Evolutionary conservation across 345 rosid genomes (phyloP).

Genomic region (Citrus sp.): DNA sequence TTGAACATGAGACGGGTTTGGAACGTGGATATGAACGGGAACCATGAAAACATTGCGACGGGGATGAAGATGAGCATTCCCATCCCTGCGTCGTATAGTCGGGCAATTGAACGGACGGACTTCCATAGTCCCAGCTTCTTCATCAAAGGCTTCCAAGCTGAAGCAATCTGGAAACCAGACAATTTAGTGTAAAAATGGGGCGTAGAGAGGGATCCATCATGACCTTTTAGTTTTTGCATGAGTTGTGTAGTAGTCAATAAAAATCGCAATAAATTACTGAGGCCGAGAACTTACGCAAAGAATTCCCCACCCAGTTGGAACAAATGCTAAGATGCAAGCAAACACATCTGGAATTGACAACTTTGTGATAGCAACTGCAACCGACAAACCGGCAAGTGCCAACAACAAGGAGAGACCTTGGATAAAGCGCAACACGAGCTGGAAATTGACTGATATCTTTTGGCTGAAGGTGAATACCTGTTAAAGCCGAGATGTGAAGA

Average conservation of each 20-base stretch:
- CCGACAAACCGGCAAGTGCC: slow-evolving; percentile 68
- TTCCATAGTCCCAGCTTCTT: slow-evolving; percentile 82
- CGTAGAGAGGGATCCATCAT: neutral
- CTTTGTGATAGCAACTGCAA: slow-evolving; percentile 43
- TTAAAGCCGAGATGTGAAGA: slow-evolving; percentile 7
- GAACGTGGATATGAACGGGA: slow-evolving; percentile 94
- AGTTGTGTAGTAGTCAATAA: neutral
- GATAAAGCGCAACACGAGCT: slow-evolving; percentile 81
- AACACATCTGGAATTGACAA: slow-evolving; percentile 68
- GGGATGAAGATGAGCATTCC: slow-evolving; percentile 93
- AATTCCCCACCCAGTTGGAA: slow-evolving; percentile 97
- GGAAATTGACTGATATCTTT: slow-evolving; percentile 93
- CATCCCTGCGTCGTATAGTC: slow-evolving; percentile 89
- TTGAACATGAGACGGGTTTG: slow-evolving; percentile 82
- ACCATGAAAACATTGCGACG: slow-evolving; percentile 83
- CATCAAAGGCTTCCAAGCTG: slow-evolving; percentile 87
- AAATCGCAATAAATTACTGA: neutral
- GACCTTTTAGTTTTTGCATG: neutral
- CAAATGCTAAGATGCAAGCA: slow-evolving; percentile 77
- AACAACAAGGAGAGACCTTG: slow-evolving; percentile 77
- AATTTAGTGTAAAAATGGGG: neutral
- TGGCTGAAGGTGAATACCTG: slow-evolving; percentile 98
- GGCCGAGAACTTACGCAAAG: slow-evolving; percentile 58
- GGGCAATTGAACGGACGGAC: slow-evolving; percentile 78
- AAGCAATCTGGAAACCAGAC: slow-evolving; percentile 58